Evolutionary conservation across 495 filamentous ascomycete genomes (phyloP), one percentile per base, ranked within the genome.

Genomic region (Penicillium roqueforti): DNA sequence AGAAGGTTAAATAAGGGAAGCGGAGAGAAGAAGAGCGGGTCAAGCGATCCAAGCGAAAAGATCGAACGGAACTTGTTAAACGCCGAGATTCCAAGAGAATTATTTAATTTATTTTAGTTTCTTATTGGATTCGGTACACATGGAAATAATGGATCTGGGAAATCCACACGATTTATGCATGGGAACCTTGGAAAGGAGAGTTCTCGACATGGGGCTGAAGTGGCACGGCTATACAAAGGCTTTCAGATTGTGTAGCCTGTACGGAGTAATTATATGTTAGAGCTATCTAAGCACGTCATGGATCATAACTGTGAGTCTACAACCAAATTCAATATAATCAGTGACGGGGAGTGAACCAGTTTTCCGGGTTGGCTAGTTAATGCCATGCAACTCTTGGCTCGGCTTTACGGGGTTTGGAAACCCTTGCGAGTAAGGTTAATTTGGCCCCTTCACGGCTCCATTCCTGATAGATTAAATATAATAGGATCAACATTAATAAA

Each of bases 1-100:
- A 68, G 59, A 68, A 68, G 62, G 62, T 66, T 68, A 66, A 66
- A 66, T 63, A 67, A 66, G 50, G 56, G 58, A 63, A 56, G 53
- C 56, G 40, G 54, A 55, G 54, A 63, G 57, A 50, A 39, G 34
- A 50, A 50, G 47, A 50, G 47, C 47, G 47, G 47, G 52, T 51
- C 48, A 53, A 55, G 57, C 54, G 51, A 57, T 50, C 55, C 44
- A 43, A 60, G 54, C 54, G 51, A 54, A 55, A 54, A 49, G 57
- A 64, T 58, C 61, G 61, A 52, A 58, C 62, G 62, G 55, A 67
- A 53, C 38, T 59, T 67, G 55, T 51, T 61, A 64, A 67, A 67
- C 56, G 58, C 61, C 61, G 64, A 62, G 56, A 46, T 58, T 66
- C 50, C 56, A 53, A 56, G 37, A 40, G 57, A 56, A 38, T 50